These are phyloP conservation scores for Zygoascus meyerae DNA, from an alignment of 1,139 yeast species.

Conservation along the genomic window DNA sequence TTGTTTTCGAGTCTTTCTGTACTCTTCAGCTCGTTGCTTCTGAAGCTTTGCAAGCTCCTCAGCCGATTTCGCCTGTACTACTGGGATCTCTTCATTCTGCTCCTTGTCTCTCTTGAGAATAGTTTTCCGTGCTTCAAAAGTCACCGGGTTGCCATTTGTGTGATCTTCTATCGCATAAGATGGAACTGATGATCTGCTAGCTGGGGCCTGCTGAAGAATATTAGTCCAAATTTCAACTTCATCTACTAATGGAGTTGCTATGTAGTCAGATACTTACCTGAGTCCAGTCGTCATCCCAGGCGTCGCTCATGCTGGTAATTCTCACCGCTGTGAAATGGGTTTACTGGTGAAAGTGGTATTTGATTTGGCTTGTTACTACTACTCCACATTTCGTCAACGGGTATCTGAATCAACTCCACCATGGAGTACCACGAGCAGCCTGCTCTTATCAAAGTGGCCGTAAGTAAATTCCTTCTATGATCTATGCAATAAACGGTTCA, in stretches of 20 bases:
- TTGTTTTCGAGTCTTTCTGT: neutral
- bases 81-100: neutral
- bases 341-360: neutral
- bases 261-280: conserved; percentile 1
- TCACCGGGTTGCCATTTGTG: conserved; percentile 7
- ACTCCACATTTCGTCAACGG: too few relatives aligned
- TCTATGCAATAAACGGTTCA: neutral
- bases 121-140: conserved; percentile 16
- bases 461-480: neutral
- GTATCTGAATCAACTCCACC: neutral
- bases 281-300: conserved; percentile 16
- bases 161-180: conserved; percentile 10
- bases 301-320: conserved; percentile 4
- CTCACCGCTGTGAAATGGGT: neutral
- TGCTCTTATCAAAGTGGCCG: conserved; percentile 4
- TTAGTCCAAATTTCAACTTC: neutral
- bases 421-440: conserved; percentile 3
- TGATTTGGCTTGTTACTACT: too few relatives aligned
- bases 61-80: neutral
- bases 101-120: conserved; percentile 16
- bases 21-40: conserved; percentile 4
- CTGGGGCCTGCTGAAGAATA: neutral
- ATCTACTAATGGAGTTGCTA: neutral
- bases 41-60: conserved; percentile 1
- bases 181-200: neutral